A percentile compares a stretch with the other conserved stretches of the same genome.
These are phyloP conservation scores for Trichoderma koningii DNA, from an alignment of 2,329 filamentous ascomycete species.

Conservation along the genomic window DNA sequence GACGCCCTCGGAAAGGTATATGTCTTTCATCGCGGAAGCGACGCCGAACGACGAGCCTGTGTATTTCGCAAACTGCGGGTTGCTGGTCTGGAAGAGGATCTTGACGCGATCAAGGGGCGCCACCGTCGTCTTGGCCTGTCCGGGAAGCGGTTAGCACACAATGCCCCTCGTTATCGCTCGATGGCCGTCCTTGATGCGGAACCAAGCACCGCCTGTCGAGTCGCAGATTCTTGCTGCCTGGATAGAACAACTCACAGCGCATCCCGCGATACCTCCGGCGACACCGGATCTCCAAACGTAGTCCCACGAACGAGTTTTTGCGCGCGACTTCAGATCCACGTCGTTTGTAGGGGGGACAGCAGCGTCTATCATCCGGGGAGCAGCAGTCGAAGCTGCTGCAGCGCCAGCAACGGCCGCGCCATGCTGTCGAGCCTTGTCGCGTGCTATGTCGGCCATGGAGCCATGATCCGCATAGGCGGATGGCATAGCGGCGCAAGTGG, in stretches of 20 bases:
- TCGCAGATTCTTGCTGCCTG: neutral
- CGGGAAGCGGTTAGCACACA: conserved; percentile 25
- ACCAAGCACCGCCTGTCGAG: too few relatives aligned
- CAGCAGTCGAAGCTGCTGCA: conserved; percentile 26
- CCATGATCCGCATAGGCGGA: conserved; percentile 59
- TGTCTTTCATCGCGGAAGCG: conserved; percentile 78
- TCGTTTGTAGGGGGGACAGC: conserved; percentile 54
- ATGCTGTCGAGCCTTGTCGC: conserved; percentile 38
- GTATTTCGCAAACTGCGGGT: conserved; percentile 92
- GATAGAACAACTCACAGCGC: conserved; percentile 67
- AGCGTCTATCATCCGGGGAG: conserved; percentile 39
- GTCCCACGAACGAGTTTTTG: conserved; percentile 68
- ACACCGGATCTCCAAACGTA: conserved; percentile 83
- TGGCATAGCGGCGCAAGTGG: conserved; percentile 50
- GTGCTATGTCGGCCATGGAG: conserved; percentile 57
- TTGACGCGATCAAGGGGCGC: conserved; percentile 97
- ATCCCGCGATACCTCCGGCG: conserved; percentile 88
- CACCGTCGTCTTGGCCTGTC: conserved; percentile 88
- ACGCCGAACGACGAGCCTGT: conserved; percentile 86
- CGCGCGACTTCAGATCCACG: conserved; percentile 47
- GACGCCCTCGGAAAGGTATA: conserved; percentile 73
- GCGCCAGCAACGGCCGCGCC: conserved; percentile 31
- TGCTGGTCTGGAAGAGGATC: conserved; percentile 95
- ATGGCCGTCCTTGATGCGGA: too few relatives aligned
- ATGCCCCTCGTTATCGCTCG: neutral